Conservation (phyloP, 2,329 filamentous ascomycete genomes). For the Microdochium bolleyi region DNA sequence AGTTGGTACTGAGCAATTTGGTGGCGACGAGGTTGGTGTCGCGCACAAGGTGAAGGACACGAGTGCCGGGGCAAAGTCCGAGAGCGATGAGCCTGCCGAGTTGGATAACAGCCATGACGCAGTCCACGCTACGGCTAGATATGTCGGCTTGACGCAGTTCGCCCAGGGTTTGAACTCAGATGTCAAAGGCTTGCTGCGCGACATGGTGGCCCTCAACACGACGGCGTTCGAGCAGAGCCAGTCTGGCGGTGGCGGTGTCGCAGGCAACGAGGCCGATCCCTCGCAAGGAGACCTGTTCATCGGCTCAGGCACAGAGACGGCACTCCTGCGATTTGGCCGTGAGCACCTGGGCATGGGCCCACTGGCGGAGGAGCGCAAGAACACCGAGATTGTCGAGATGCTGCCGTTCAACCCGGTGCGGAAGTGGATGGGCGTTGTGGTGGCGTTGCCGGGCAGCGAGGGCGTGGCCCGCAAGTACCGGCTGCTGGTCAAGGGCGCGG, state of each 20-base stretch:
- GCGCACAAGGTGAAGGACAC: slow-evolving; percentile 8
- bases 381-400: slow-evolving; percentile 37
- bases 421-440: slow-evolving; percentile 49
- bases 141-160: slow-evolving; percentile 13
- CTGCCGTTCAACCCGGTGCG: slow-evolving; percentile 46
- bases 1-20: slow-evolving; percentile 37
- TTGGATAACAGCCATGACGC: too few species aligned
- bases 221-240: slow-evolving; percentile 47
- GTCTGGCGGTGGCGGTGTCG: slow-evolving; percentile 22
- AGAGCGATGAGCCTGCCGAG: too few species aligned
- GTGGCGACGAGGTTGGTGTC: slow-evolving; percentile 12
- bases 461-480: slow-evolving; percentile 35
- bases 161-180: slow-evolving; percentile 15
- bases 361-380: slow-evolving; percentile 34
- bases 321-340: slow-evolving; percentile 39
- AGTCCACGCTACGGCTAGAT: slow-evolving; percentile 7
- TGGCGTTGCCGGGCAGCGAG: slow-evolving; percentile 43
- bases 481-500: slow-evolving; percentile 46
- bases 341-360: slow-evolving; percentile 41
- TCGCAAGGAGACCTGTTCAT: slow-evolving; percentile 30
- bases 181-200: slow-evolving; percentile 25
- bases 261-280: neutral
- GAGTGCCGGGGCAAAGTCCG: slow-evolving; percentile 10
- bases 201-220: slow-evolving; percentile 46
- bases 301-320: slow-evolving; percentile 50